Evolutionary conservation across 2,329 filamentous ascomycete genomes (phyloP).

Genomic region (Eutypella sp.): DNA sequence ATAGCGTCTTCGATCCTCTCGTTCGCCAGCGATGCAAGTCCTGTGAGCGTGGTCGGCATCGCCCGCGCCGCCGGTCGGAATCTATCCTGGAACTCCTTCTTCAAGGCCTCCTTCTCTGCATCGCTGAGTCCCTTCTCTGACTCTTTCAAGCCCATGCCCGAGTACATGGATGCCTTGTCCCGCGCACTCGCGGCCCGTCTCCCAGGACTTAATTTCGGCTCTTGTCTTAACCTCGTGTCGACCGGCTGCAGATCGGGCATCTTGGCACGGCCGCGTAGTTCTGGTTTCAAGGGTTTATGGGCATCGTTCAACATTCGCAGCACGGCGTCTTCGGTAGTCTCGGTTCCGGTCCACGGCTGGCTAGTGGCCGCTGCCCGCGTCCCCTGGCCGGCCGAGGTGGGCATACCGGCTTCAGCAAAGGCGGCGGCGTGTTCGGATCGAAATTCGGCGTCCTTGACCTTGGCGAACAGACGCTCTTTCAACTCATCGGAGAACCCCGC

Average conservation of each 20-base stretch:
- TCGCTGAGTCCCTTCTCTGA: slow-evolving; percentile 56
- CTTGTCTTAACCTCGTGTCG: slow-evolving; percentile 45
- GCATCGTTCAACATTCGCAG: slow-evolving; percentile 82
- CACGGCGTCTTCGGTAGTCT: slow-evolving; percentile 68
- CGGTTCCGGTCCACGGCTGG: slow-evolving; percentile 72
- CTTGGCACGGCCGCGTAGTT: slow-evolving; percentile 41
- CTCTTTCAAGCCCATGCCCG: slow-evolving; percentile 41
- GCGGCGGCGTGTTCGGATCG: slow-evolving; percentile 43
- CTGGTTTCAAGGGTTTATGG: slow-evolving; percentile 60
- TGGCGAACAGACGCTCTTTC: slow-evolving; percentile 52
- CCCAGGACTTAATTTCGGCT: slow-evolving; percentile 35
- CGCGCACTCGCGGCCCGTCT: slow-evolving; percentile 49
- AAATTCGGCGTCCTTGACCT: slow-evolving; percentile 52
- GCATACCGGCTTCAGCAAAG: slow-evolving; percentile 44
- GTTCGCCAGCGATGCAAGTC: slow-evolving; percentile 79
- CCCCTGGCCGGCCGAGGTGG: slow-evolving; percentile 59
- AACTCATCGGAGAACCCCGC: slow-evolving; percentile 61
- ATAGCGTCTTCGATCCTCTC: slow-evolving; percentile 90
- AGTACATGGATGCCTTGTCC: slow-evolving; percentile 52
- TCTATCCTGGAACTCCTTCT: slow-evolving; percentile 71
- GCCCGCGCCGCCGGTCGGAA: slow-evolving; percentile 69
- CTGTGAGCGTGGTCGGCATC: slow-evolving; percentile 72
- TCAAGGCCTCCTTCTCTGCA: slow-evolving; percentile 66
- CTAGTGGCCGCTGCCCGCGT: slow-evolving; percentile 64
- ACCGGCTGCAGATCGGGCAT: slow-evolving; percentile 41